These are phyloP conservation scores for Debaryomyces maramus DNA, from an alignment of 805 yeast genomes.

Conservation along the genomic window DNA sequence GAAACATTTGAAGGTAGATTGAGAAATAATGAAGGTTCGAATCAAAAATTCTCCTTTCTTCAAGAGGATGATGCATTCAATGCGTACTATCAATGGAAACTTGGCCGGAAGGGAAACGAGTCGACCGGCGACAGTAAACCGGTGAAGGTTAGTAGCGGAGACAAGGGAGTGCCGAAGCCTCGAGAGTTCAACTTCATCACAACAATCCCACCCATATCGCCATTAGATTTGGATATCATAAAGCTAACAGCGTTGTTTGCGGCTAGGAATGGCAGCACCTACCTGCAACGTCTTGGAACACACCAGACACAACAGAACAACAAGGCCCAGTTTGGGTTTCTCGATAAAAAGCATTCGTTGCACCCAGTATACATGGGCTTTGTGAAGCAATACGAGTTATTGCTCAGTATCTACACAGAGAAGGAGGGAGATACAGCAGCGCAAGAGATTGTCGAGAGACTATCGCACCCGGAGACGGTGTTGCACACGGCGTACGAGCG, in stretches of 20 bases:
- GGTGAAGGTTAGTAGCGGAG: slow-evolving; percentile 4
- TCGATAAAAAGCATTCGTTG: slow-evolving; percentile 59
- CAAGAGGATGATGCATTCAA: slow-evolving; percentile 53
- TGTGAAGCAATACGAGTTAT: slow-evolving; percentile 53
- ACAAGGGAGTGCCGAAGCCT: slow-evolving; percentile 24
- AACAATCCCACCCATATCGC: slow-evolving; percentile 46
- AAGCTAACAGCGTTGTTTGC: slow-evolving; percentile 70
- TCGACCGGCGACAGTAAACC: slow-evolving; percentile 5
- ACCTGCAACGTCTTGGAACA: slow-evolving; percentile 29
- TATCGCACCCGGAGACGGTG: slow-evolving; percentile 31
- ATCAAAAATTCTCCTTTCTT: slow-evolving; percentile 65
- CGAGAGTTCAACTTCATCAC: slow-evolving; percentile 23
- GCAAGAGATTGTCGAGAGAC: slow-evolving; percentile 7
- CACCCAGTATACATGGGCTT: slow-evolving; percentile 50
- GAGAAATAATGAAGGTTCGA: slow-evolving; percentile 40
- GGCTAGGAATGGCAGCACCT: slow-evolving; percentile 56
- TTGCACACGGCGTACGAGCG: slow-evolving; percentile 51
- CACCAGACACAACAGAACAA: slow-evolving; percentile 39
- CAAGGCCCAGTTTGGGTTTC: slow-evolving; percentile 66
- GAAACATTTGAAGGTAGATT: slow-evolving; percentile 60
- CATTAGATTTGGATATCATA: slow-evolving; percentile 65
- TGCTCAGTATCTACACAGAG: slow-evolving; percentile 17
- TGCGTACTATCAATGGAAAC: slow-evolving; percentile 53
- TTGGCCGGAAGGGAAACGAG: slow-evolving; percentile 28
- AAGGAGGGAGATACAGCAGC: slow-evolving; percentile 11